Conservation (phyloP, 2,329 filamentous ascomycete genomes). For the Pezicula carpinea region DNA sequence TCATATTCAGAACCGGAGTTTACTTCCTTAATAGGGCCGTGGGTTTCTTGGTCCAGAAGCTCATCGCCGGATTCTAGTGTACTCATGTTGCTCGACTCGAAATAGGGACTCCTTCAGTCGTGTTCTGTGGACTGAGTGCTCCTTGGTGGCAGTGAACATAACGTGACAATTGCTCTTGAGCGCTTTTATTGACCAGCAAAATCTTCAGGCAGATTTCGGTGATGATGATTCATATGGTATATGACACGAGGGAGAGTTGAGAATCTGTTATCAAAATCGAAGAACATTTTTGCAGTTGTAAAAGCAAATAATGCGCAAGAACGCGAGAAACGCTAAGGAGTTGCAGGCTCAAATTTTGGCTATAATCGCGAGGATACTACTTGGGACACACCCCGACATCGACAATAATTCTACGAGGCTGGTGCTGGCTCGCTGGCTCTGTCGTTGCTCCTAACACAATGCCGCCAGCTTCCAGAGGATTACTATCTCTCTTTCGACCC, state of each 20-base stretch:
- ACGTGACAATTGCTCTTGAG: background rate
- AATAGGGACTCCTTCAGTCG: constrained; percentile 10
- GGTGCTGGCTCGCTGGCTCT: background rate
- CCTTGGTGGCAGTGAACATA: background rate
- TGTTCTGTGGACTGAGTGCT: constrained; percentile 6
- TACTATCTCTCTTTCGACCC: constrained; percentile 9
- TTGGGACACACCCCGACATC: background rate
- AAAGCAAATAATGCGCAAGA: background rate
- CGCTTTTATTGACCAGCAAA: too few species aligned
- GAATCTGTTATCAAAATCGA: background rate
- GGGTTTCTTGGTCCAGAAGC: constrained; percentile 4
- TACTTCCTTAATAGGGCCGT: constrained; percentile 10
- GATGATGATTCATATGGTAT: too few species aligned
- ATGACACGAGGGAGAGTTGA: background rate
- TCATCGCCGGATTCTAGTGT: background rate
- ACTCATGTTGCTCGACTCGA: background rate
- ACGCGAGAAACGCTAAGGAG: background rate
- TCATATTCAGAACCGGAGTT: constrained; percentile 26
- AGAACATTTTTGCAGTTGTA: background rate
- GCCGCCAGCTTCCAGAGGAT: constrained; percentile 27
- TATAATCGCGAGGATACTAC: background rate
- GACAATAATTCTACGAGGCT: background rate
- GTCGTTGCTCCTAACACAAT: constrained; percentile 14
- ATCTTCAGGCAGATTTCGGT: too few species aligned
- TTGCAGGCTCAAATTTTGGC: background rate